Evolutionary conservation across 768 basidiomycete species (phyloP).

Genomic region (Kwoniella shandongensis): DNA sequence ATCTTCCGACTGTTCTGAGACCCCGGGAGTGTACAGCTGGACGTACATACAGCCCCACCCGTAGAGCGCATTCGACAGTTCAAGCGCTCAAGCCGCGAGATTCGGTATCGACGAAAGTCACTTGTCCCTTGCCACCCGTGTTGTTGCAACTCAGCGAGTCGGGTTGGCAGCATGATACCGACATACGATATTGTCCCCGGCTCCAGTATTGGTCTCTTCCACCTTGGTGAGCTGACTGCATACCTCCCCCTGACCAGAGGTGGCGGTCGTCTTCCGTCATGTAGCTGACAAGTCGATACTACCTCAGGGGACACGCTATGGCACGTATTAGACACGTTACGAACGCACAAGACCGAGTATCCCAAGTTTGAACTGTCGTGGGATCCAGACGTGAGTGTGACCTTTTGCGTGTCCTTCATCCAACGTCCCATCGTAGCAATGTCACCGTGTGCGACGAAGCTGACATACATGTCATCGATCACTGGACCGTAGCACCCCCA

Average conservation of each 20-base stretch:
- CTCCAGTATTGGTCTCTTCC: conserved; percentile 37
- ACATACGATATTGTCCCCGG: conserved; percentile 41
- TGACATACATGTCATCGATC: too few relatives aligned
- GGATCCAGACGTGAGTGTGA: conserved; percentile 40
- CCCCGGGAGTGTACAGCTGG: too few relatives aligned
- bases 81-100: too few relatives aligned
- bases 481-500: conserved; percentile 35
- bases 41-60: too few relatives aligned
- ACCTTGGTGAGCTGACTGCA: conserved; percentile 34
- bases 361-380: conserved; percentile 46
- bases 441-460: too few relatives aligned
- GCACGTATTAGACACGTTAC: conserved; percentile 45
- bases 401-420: not conserved
- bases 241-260: too few relatives aligned
- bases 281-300: too few relatives aligned
- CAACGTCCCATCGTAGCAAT: too few relatives aligned
- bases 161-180: conserved; percentile 21
- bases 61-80: too few relatives aligned
- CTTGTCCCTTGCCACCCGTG: too few relatives aligned
- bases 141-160: not conserved
- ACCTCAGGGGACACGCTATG: conserved; percentile 50
- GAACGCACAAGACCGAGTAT: conserved; percentile 35
- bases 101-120: too few relatives aligned
- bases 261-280: conserved; percentile 1
- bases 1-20: too few relatives aligned